Evolutionary conservation across 1,139 yeast species (phyloP), one percentile per base, ranked within the genome.

Genomic region (Nematodospora anomalae): DNA sequence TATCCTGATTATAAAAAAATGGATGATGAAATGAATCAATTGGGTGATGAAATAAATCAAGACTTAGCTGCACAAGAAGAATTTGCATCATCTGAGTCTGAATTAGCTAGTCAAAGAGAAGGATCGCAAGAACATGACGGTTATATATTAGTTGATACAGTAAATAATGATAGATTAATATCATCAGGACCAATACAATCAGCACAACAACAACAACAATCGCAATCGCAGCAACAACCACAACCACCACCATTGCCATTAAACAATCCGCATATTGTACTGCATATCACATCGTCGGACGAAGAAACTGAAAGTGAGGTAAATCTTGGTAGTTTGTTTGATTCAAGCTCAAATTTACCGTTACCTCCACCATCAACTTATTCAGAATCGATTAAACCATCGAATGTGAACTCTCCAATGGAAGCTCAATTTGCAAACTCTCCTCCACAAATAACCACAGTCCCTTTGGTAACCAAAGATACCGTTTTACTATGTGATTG

Each of bases 401-500:
- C 60, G 6, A 49, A 42, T 32, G 50, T 49, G 4, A 56, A 57
- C 33, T 55, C 63, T 0, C 63, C 64, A 2, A 35, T 43, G 16
- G 57, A 45, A 9, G 35, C 43, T 4, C 33, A 40, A n/a, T 29
- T 28, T 25, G 38, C 29, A 7, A 23, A 28, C n/a, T 12, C 37
- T 16, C 28, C 43, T 11, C 32, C 45, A 7, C 36, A 34, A 15
- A 26, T 30, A 14, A 30, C 30, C 11, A 26, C 21, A 5, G 8
- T 15, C n/a, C 28, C 37, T 7, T 51, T 63, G 32, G 48, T 66
- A 6, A 49, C 47, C 4, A 46, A 58, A 26, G 69, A 66, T 28
- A 76, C 74, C 22, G 74, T 83, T 2, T 60, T 88, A 18, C 74
- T 87, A 6, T 81, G 95, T 54, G 86, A 86, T 49, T 88, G 96